These are phyloP conservation scores for Blastocrithidia nonstop DNA, from an alignment of 208 protist genomes.

Conservation along the genomic window DNA sequence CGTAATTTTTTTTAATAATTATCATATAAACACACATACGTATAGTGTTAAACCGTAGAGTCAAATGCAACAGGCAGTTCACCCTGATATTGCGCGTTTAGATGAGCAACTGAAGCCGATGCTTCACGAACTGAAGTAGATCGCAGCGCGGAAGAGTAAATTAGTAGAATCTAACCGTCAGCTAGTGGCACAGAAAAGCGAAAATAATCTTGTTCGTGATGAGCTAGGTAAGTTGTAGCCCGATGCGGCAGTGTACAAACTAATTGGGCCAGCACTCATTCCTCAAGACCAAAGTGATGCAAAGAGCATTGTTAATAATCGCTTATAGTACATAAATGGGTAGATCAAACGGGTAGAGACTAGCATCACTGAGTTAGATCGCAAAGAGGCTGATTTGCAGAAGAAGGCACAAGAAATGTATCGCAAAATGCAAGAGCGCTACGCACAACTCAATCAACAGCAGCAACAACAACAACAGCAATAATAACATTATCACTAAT, in stretches of 20 bases:
- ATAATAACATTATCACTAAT: slow-evolving; percentile 8
- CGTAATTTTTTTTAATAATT: background rate
- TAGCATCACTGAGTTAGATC: slow-evolving; percentile 60
- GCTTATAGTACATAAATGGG: slow-evolving; percentile 87
- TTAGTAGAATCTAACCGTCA: slow-evolving; percentile 70
- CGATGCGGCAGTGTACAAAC: slow-evolving; percentile 87
- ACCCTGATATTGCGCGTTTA: slow-evolving; percentile 65
- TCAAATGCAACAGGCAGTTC: slow-evolving; percentile 54
- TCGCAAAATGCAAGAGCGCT: slow-evolving; percentile 71
- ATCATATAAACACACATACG: slow-evolving; percentile 1
- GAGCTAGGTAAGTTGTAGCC: slow-evolving; percentile 85
- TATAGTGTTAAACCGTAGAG: background rate
- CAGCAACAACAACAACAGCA: slow-evolving; percentile 42
- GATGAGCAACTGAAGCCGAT: slow-evolving; percentile 58
- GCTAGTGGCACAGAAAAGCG: slow-evolving; percentile 85
- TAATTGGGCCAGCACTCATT: slow-evolving; percentile 89
- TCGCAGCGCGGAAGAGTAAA: slow-evolving; percentile 78
- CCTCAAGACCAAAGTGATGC: slow-evolving; percentile 86
- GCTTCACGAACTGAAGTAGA: slow-evolving; percentile 66
- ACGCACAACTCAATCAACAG: slow-evolving; percentile 42
- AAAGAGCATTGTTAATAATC: slow-evolving; percentile 78
- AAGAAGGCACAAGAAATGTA: slow-evolving; percentile 66
- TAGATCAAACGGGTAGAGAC: slow-evolving; percentile 75
- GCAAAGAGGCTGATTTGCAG: slow-evolving; percentile 59
- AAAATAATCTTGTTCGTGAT: slow-evolving; percentile 89